Percentiles rank a stretch among this genome's conserved stretches.
Conservation (phyloP, 2,329 filamentous ascomycete genomes). For the Claviceps capensis region DNA sequence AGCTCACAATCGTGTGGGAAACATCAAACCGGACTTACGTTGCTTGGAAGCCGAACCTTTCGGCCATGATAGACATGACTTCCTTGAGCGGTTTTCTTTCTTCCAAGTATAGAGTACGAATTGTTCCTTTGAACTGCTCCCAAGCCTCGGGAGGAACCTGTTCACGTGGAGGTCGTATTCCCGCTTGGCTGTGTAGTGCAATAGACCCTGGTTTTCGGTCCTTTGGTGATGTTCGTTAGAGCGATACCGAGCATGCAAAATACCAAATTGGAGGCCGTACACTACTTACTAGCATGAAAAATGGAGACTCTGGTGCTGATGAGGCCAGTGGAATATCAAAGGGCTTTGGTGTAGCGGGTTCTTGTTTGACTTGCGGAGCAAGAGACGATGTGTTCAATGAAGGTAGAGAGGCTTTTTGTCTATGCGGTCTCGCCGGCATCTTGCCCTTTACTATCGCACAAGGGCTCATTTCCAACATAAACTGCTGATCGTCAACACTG, state of each 20-base stretch:
- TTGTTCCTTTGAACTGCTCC: constrained; percentile 33
- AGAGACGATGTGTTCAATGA: constrained; percentile 10
- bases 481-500: constrained; percentile 18
- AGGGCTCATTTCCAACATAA: constrained; percentile 23
- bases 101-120: constrained; percentile 32
- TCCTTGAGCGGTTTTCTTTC: constrained; percentile 37
- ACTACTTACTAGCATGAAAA: constrained; percentile 14
- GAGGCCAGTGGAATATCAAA: constrained; percentile 12
- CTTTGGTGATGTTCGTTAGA: constrained; percentile 11
- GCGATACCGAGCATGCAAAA: neutral
- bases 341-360: constrained; percentile 17
- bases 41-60: constrained; percentile 33
- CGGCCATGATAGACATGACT: constrained; percentile 36
- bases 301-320: constrained; percentile 7
- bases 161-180: constrained; percentile 25
- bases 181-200: constrained; percentile 17
- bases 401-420: constrained; percentile 13
- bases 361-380: constrained; percentile 16
- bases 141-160: constrained; percentile 32
- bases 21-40: constrained; percentile 23
- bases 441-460: constrained; percentile 20
- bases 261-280: too few relatives aligned
- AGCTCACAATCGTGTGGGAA: neutral
- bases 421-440: constrained; percentile 19
- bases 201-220: constrained; percentile 15